A percentile compares a stretch with the other conserved stretches of the same genome.
These are phyloP conservation scores for Tetrapisispora namnaoensis DNA, from an alignment of 805 yeast species.

Conservation along the genomic window DNA sequence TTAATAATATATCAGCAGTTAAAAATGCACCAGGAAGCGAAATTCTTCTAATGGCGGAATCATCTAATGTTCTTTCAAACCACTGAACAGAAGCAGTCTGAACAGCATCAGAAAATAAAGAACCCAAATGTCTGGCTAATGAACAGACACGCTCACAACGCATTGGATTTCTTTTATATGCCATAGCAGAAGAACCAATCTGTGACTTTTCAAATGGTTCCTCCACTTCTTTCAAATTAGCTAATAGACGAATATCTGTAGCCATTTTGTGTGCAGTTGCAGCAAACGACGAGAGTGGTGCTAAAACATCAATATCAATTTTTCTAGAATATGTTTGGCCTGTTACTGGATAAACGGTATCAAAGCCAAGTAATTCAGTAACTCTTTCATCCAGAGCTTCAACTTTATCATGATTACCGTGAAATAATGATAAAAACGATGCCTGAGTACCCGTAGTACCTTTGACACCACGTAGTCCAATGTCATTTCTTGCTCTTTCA, in stretches of 20 bases:
- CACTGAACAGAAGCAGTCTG: slow-evolving; percentile 98
- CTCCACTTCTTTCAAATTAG: slow-evolving; percentile 93
- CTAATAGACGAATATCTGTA: slow-evolving; percentile 90
- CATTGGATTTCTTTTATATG: slow-evolving; percentile 99
- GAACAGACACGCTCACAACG: slow-evolving; percentile 98
- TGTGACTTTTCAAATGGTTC: slow-evolving; percentile 98
- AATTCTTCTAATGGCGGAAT: slow-evolving; percentile 95
- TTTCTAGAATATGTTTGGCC: slow-evolving; percentile 99
- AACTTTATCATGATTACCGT: slow-evolving; percentile 94
- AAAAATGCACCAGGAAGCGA: slow-evolving; percentile 93
- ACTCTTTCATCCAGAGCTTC: slow-evolving; percentile 87
- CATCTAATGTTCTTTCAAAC: slow-evolving; percentile 98
- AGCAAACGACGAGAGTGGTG: slow-evolving; percentile 89
- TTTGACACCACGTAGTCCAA: slow-evolving; percentile 95
- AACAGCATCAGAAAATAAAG: slow-evolving; percentile 84
- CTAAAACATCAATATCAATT: slow-evolving; percentile 88
- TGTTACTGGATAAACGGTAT: slow-evolving; percentile 91
- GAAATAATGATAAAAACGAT: slow-evolving; percentile 88
- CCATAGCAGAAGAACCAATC: slow-evolving; percentile 98
- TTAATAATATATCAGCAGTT: slow-evolving; percentile 86
- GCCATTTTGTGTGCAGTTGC: slow-evolving; percentile 97
- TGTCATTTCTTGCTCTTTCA: slow-evolving; percentile 90
- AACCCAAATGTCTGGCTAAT: slow-evolving; percentile 90
- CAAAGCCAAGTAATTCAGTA: slow-evolving; percentile 86
- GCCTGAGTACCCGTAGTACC: slow-evolving; percentile 99